Evolutionary conservation across 805 yeast genomes (phyloP), one percentile per base, ranked within the genome.

Genomic region (Ogataea pini): DNA sequence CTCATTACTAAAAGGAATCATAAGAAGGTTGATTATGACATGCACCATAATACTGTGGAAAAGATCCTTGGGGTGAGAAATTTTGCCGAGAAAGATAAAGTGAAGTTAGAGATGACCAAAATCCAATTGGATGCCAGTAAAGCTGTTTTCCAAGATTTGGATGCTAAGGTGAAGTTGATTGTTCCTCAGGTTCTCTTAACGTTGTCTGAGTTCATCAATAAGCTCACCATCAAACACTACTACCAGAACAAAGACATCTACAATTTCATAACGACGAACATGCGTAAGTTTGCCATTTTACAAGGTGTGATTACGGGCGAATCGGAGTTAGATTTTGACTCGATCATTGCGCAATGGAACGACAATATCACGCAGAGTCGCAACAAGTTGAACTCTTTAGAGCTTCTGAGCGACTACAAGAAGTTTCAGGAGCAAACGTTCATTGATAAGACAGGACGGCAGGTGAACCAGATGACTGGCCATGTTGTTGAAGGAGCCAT

Each of bases 171-270:
- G n/a, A 69, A 67, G 42, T 38, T 70, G 3, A 56, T 74, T 3
- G 60, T 78, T 6, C 85, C 85, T 1, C 79, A 77, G 52, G 68
- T 72, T 3, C 58, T 76, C 40, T 62, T 67, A 3, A 68, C 72
- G 14, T 55, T 78, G 38, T 78, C 79, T 29, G 85, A 79, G 54
- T 78, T 78, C 49, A 60, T 78, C 9, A 76, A 71, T 39, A 65
- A 67, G 44, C 48, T 79, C 12, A 62, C 76, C 1, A 62, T 70
- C 41, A 66, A 72, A 51, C 45, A 72, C 1, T 58, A 76, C 33
- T 70, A 65, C 52, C 68, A 72, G 29, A 73, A 77, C 41, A 29
- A 59, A 18, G 73, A 71, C 14, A 62, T 72, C 2, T 65, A 60
- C 46, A 54, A 64, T 22, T 57, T 63, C 19, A 56, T 77, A 20